phyloP scores from a whole-genome alignment of 2,329 filamentous ascomycete species.

The Tolypocladium pustulatum region DNA sequence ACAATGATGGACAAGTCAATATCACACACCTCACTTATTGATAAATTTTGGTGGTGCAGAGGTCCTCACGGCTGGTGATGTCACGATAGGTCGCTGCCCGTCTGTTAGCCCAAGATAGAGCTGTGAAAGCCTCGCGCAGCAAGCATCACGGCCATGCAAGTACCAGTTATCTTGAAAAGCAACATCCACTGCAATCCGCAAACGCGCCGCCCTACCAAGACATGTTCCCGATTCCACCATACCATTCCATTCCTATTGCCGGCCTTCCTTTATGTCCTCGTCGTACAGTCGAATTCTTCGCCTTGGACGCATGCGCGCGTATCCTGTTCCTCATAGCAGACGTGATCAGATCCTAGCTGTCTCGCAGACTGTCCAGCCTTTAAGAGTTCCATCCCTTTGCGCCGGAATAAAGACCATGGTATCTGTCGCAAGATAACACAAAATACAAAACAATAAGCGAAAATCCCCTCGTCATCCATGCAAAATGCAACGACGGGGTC shows the following conservation, averaged over 20 bases:
- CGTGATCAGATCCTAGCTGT: not conserved
- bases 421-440: not conserved
- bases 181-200: not conserved
- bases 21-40: not conserved
- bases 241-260: not conserved
- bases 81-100: not conserved
- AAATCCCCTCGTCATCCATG: not conserved
- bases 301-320: not conserved
- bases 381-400: not conserved
- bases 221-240: not conserved
- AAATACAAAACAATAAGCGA: not conserved
- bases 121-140: not conserved
- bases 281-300: not conserved
- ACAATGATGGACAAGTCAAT: not conserved
- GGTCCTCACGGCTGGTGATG: not conserved
- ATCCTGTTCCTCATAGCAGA: not conserved
- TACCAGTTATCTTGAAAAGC: not conserved
- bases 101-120: not conserved
- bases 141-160: not conserved
- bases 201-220: not conserved
- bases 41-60: not conserved
- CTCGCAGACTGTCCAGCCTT: not conserved
- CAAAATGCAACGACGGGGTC: not conserved
- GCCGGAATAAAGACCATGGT: not conserved
- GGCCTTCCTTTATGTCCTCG: not conserved